Evolutionary conservation across 345 rosid genomes (phyloP).

Genomic region (Turritis glabra): DNA sequence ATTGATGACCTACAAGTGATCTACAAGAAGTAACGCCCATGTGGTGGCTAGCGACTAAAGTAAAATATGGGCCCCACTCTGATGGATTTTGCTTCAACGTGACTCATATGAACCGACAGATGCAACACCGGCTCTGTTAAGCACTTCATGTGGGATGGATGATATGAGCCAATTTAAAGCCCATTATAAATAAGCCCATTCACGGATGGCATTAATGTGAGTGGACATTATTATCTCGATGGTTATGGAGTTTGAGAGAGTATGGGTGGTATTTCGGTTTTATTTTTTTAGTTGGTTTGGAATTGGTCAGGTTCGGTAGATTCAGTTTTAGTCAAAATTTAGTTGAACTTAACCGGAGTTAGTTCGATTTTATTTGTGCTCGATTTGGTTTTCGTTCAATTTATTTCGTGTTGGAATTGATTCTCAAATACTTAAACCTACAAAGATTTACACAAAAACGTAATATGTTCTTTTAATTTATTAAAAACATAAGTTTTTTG

Average conservation of each 20-base stretch:
- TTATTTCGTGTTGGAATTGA: no score
- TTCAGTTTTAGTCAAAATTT: no score
- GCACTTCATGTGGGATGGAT: neutral
- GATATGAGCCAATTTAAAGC: neutral
- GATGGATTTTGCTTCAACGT: conserved; percentile 22
- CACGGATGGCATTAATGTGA: neutral
- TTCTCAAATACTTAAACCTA: no score
- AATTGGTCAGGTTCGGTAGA: no score
- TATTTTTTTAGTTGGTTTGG: no score
- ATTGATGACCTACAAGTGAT: neutral
- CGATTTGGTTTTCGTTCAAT: no score
- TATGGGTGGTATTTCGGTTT: no score
- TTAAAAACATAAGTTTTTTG: no score
- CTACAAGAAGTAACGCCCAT: conserved; percentile 5
- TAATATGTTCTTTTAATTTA: no score
- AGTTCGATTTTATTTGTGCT: no score
- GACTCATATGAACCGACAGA: conserved; percentile 27
- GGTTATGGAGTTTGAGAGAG: neutral
- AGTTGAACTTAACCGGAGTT: no score
- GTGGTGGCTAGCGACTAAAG: conserved; percentile 26
- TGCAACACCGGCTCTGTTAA: neutral
- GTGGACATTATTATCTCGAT: neutral
- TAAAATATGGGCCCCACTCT: conserved; percentile 5
- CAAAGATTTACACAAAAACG: no score
- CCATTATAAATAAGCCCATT: neutral